phyloP scores from a whole-genome alignment of 2,329 filamentous ascomycete species.

The Daldinia sp. region DNA sequence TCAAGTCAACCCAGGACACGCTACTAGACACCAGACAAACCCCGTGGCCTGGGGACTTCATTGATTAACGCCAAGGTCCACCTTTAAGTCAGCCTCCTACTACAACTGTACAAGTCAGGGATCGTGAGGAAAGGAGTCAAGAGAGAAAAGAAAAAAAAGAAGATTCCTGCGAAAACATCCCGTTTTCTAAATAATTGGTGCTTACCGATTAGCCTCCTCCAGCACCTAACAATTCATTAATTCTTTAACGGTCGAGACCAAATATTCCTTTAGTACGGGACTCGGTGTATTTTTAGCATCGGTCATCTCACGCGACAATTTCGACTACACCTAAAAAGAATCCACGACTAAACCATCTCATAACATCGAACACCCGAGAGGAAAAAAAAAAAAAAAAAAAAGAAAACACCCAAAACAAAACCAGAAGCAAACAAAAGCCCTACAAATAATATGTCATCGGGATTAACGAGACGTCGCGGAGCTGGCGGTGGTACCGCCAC shows the following conservation, averaged over 20 bases:
- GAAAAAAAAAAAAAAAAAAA: no score
- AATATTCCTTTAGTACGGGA: neutral
- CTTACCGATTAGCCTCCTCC: slow-evolving; percentile 16
- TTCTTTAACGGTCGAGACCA: neutral
- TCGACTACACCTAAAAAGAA: slow-evolving; percentile 5
- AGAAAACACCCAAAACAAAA: no score
- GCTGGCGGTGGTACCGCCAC: slow-evolving; percentile 66
- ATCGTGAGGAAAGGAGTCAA: slow-evolving; percentile 30
- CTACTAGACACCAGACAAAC: neutral
- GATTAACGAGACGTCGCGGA: slow-evolving; percentile 58
- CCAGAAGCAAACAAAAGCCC: no score
- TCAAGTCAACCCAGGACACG: no score
- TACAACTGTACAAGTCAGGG: slow-evolving; percentile 24
- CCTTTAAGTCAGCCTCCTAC: slow-evolving; percentile 31
- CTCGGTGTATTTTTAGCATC: slow-evolving; percentile 10
- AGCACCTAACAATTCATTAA: slow-evolving; percentile 16
- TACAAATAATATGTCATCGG: slow-evolving; percentile 54
- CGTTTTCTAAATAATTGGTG: slow-evolving; percentile 15
- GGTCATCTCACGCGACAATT: slow-evolving; percentile 26
- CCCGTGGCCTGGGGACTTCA: slow-evolving; percentile 17
- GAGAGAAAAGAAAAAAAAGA: slow-evolving; percentile 29
- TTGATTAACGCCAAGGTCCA: slow-evolving; percentile 31
- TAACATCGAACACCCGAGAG: no score
- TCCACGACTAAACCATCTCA: neutral
- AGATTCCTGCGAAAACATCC: slow-evolving; percentile 22